Evolutionary conservation across 805 yeast species (phyloP), one percentile per base, ranked within the genome.

Genomic region (Candida corydali): DNA sequence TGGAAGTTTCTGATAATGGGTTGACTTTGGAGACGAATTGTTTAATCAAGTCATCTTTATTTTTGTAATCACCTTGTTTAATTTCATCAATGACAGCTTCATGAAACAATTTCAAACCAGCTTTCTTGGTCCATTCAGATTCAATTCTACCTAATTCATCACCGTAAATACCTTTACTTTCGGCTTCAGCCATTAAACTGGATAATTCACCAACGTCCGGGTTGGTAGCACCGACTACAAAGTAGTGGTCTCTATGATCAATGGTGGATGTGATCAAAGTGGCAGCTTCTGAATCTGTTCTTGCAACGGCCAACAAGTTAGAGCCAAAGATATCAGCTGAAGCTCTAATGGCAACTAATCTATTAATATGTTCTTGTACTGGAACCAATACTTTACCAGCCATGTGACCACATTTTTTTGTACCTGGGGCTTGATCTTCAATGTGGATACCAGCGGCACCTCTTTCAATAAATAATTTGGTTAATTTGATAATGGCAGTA

Each of bases 391-490:
- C 97, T 66, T 93, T 87, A 53, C 98, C 98, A 49, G 95, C 97
- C 98, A 91, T 91, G 68, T 91, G 98, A 43, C 98, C 98, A 71
- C 98, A 91, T 70, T 91, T 91, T 67, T 91, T 91, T 53, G 97
- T 91, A 54, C 97, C 96, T 38, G 98, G 96, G 38, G 97, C 96
- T 75, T 91, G 98, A 67, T 91, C 98, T 70, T 91, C 98, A 60
- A 91, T 88, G 63, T 91, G 98, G 54, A 91, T 88, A 58, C 98
- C 98, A 41, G 98, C 97, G 39, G 98, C 98, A 64, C 98, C 98
- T 55, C 94, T 80, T 71, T 91, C 98, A 52, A 91, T 86, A 59
- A 91, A 91, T 80, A 91, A 74, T 72, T 91, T 91, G 54, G 96
- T 88, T 61, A 91, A 78, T 69, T 91, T 91, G 69, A 88, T 83